These are phyloP conservation scores for Coemansia sp. DNA, from an alignment of 192 early-diverging fungal species.

Conservation along the genomic window DNA sequence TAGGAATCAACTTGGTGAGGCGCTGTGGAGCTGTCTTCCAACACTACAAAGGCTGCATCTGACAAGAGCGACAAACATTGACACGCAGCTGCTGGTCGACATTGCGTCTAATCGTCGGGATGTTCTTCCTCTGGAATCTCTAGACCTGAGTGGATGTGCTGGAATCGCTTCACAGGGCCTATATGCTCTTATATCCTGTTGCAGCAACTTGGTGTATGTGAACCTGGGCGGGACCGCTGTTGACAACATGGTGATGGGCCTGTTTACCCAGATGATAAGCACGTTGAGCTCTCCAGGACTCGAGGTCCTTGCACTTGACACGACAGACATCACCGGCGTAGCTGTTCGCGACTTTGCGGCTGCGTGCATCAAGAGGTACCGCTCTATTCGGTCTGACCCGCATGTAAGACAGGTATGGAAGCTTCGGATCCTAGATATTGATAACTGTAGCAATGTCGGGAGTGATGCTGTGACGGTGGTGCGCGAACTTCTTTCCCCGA, in stretches of 20 bases:
- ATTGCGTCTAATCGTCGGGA: background rate
- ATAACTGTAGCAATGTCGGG: constrained; percentile 32
- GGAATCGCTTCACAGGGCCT: constrained; percentile 18
- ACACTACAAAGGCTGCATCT: constrained; percentile 30
- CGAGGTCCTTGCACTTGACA: constrained; percentile 30
- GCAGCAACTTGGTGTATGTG: constrained; percentile 28
- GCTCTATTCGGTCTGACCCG: constrained; percentile 3
- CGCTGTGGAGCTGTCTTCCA: constrained; percentile 17
- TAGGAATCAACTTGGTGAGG: background rate
- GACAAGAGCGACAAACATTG: constrained; percentile 13
- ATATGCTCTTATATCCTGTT: constrained; percentile 15
- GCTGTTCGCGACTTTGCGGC: constrained; percentile 43
- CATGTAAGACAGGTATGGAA: constrained; percentile 16
- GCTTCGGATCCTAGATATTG: constrained; percentile 35
- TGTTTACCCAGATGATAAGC: constrained; percentile 14
- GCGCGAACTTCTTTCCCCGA: constrained; percentile 31
- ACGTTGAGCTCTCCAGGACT: constrained; percentile 6
- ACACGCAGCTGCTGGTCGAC: constrained; percentile 9
- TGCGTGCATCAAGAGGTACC: constrained; percentile 29
- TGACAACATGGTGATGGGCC: constrained; percentile 27
- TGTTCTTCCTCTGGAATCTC: constrained; percentile 19
- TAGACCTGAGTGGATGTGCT: constrained; percentile 42
- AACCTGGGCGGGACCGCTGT: constrained; percentile 35
- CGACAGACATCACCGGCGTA: constrained; percentile 34
- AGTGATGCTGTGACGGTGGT: constrained; percentile 38